Evolutionary conservation across 768 basidiomycete species (phyloP), one percentile per base, ranked within the genome.

Genomic region (Trametes gibbosa): DNA sequence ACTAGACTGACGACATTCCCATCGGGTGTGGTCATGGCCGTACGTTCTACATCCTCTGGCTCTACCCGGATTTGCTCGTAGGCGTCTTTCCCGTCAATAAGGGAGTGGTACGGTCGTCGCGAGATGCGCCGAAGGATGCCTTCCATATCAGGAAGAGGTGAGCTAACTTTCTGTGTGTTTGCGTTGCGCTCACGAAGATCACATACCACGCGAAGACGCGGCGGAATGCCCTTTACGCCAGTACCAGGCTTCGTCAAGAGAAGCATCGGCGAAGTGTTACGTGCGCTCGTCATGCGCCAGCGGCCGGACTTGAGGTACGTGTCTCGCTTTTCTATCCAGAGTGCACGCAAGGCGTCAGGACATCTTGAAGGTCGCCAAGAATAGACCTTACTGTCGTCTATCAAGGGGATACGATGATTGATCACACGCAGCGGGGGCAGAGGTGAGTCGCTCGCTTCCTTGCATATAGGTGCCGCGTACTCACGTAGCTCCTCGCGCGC

Each of bases 321-420:
- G 14, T 74, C 68, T 0, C 63, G 54, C 50, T 76, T 76, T 40
- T 64, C 64, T 0, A 32, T 25, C 73, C 72, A 75, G 2, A 61
- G 50, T 0, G 53, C 47, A 14, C 64, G 57, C 6, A 70, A 59
- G 0, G 68, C 66, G 25, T 76, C 73, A 1, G 74, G 74, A 51
- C 80, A 81, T 2, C 58, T 62, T 2, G 71, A 70, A 1, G 69
- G 70, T 2, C 68, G 62, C 76, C 75, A 80, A 0, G 62, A 59
- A 47, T 77, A 77, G 0, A 68, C 48, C 49, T 70, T 69, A 4
- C 41, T 46, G 41, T 68, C 64, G 45, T 76, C 73, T n/a, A 70
- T 70, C 1, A 77, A 34, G 0, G 73, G 73, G 4, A 77, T 77
- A 1, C 40, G 41, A 63, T 77, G 73, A 53, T 77, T 77, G 21